Base-by-base conservation (phyloP, 176 grass and related monocot genomes). In the Typha latifolia region DNA sequence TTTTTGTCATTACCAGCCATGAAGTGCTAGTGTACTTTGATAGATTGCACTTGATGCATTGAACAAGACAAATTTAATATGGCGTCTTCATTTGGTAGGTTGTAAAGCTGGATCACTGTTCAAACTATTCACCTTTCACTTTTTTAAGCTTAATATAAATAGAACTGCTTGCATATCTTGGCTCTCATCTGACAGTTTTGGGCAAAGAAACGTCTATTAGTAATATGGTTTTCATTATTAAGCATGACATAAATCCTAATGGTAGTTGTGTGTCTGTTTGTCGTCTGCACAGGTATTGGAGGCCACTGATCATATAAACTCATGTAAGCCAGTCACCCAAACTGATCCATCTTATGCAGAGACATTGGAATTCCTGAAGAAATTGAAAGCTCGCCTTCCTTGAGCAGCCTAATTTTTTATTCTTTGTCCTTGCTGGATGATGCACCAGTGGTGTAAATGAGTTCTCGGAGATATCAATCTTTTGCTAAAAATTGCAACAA, bases 291-390 rank as follows among this genome's bases (percentile, higher is more conserved):
- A 97, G 93, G 93, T 97, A 53, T 69, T 97, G 22, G 68, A 74
- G 16, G 75, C 76, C 62, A 92, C 88, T 72, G 93, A 97, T 80
- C 93, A 97, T 84, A 77, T 97, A 69, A 97, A 97, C 34, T 97
- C 93, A 49, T 92, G 93, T 71, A 97, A 97, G 47, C 93, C 93
- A 23, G 80, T 92, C 69, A 86, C 83, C 73, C 87, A 82, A 75
- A 82, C 82, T 12, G 93, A 97, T 73, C 88, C 88, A 66, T 97
- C 93, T 11, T 97, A 97, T 22, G 78, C 83, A 0, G 86, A 92
- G 77, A 97, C 88, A 14, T 72, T 97, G 51, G 78, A 80, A 63
- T 97, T 97, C 75, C 82, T 97, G 72, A 78, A 92, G 66, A 92
- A 86, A 82, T 63, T 84, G 21, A 69, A 70, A 78, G 19, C 47